These are phyloP conservation scores for Malassezia obtusa DNA, from an alignment of 1,284 basidiomycete genomes.

Conservation along the genomic window DNA sequence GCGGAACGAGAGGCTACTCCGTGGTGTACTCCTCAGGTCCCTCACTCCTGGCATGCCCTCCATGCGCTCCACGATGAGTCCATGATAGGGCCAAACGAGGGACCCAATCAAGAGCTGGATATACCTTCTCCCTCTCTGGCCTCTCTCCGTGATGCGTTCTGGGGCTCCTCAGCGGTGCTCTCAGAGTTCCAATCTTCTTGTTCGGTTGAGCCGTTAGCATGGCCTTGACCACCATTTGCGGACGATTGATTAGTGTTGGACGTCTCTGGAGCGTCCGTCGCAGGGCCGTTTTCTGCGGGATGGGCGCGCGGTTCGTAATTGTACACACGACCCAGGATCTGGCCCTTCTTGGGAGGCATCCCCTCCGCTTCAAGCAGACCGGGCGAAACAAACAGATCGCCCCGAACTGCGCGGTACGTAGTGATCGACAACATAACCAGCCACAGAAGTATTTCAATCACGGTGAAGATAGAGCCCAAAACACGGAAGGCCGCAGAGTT, in stretches of 20 bases:
- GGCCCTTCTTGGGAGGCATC: slow-evolving; percentile 21
- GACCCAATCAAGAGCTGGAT: not conserved
- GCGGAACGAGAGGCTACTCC: not conserved
- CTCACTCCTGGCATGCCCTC: not conserved
- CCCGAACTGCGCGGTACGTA: slow-evolving; percentile 11
- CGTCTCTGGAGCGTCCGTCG: too few relatives aligned
- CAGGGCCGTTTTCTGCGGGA: too few relatives aligned
- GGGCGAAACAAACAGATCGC: slow-evolving; percentile 28
- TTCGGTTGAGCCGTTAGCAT: too few relatives aligned
- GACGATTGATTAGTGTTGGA: too few relatives aligned
- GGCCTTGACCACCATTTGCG: too few relatives aligned
- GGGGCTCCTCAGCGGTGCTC: not conserved
- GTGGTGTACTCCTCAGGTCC: not conserved
- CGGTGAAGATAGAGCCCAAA: slow-evolving; percentile 24
- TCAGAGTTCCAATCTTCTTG: too few relatives aligned
- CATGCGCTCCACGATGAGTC: not conserved
- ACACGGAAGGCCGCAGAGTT: slow-evolving; percentile 26
- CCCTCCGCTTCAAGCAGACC: slow-evolving; percentile 26
- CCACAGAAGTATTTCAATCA: slow-evolving; percentile 26
- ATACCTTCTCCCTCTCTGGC: not conserved
- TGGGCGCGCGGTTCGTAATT: slow-evolving; percentile 18
- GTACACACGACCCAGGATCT: slow-evolving; percentile 22
- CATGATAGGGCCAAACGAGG: not conserved
- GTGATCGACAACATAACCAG: slow-evolving; percentile 21
- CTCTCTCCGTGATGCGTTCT: not conserved